A percentile compares a stretch with the other conserved stretches of the same genome.
Evolutionary conservation across 129 eudicot genomes (phyloP).

Genomic region (Kitagawia praeruptora): DNA sequence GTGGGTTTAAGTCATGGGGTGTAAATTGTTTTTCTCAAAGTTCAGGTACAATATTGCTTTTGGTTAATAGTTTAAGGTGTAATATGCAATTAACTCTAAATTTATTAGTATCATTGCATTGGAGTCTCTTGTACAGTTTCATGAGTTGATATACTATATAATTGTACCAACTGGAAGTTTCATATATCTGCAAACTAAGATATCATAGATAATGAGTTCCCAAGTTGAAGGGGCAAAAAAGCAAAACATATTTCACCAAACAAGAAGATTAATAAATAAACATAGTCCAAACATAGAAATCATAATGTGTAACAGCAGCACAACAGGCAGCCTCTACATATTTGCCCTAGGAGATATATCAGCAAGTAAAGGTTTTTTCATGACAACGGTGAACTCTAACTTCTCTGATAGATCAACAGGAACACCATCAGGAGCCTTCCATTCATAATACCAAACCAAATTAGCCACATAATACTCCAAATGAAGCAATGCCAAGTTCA

Average conservation of each 20-base stretch:
- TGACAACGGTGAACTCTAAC: conserved; percentile 7
- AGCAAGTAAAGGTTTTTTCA: conserved; percentile 6
- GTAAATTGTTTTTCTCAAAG: too few species aligned
- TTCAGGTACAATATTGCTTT: too few species aligned
- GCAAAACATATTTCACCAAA: neutral
- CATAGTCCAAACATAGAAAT: neutral
- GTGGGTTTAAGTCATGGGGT: too few species aligned
- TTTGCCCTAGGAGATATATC: neutral
- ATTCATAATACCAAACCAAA: conserved; percentile 40
- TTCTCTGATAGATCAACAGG: conserved; percentile 8
- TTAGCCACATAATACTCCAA: conserved; percentile 58
- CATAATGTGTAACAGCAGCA: neutral
- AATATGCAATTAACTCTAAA: too few species aligned
- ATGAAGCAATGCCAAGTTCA: conserved; percentile 43
- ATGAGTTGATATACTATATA: too few species aligned
- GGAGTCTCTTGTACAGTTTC: neutral
- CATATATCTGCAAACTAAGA: neutral
- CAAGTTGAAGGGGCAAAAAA: neutral
- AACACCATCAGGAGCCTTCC: conserved; percentile 19
- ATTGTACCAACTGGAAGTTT: neutral
- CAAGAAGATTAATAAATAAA: neutral
- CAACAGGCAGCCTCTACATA: neutral
- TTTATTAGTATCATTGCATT: neutral
- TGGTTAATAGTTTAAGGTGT: too few species aligned
- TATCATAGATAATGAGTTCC: neutral